Evolutionary conservation across 2,329 filamentous ascomycete species (phyloP), one percentile per base, ranked within the genome.

Genomic region (Beauveria sp.): DNA sequence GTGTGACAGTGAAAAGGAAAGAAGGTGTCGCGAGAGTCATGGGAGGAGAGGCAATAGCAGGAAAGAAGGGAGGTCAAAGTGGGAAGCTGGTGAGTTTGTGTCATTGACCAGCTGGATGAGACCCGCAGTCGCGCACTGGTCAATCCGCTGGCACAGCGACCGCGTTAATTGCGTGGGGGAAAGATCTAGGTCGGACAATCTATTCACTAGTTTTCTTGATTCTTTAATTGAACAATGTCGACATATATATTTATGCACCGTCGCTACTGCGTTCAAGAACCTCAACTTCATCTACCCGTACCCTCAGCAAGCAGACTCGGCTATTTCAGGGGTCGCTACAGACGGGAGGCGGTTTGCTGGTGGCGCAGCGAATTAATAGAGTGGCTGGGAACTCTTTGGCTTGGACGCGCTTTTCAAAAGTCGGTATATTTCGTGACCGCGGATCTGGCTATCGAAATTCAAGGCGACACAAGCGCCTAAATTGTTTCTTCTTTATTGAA

Each of bases 121-220:
- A 43, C 56, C 56, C 55, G 45, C 60, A 26, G 64, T 58, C 54
- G 64, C 64, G 60, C 56, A 50, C 55, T 61, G 62, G 31, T 51
- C 46, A 60, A 52, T 46, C 57, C 57, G 57, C 57, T 60, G 57
- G 34, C 48, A 60, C 31, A 24, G 49, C 57, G 57, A 52, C 57
- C 34, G 48, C 57, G 40, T 60, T 43, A 53, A 60, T 34, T 43
- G 22, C 34, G 34, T 38, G 34, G 34, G 34, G 34, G 12, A 38
- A 38, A 38, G 12, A 38, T 38, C 34, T 38, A 31, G 31, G 31
- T 12, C 31, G 10, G 34, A 38, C 12, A 38, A 16, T 16, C 9
- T 6, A 5, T 14, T 38, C 34, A 14, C 5, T 38, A 16, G 12
- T 38, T 16, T 38, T 38, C 34, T 38, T 6, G 34, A 6, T 38